Base-by-base conservation (phyloP, 345 rosid species). In the Populus simonii region DNA sequence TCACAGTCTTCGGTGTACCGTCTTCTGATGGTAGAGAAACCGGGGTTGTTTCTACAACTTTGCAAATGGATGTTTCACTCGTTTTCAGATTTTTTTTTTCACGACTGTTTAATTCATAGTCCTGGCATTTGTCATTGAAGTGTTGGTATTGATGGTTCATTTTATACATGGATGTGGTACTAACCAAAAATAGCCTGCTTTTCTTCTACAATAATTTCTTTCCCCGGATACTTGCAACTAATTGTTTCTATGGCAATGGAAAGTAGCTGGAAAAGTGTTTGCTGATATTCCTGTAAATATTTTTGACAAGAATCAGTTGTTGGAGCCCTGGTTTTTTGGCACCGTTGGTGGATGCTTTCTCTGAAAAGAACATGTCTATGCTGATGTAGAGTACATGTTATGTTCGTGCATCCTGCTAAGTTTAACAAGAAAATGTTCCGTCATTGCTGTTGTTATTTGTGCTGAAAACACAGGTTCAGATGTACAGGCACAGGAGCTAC, bases 21-120 rank as follows among this genome's bases (percentile, higher is more conserved):
- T 55, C 74, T 11, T 76, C 8, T 69, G 74, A 39, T 76, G 74
- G 74, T 69, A 59, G 73, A 69, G 74, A 62, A 53, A 53, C 70
- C 66, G 38, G 57, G 67, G 2, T 38, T 55, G 62, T 68, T 10
- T 49, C 45, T 59, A 12, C 36, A 17, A n/a, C 65, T n/a, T 33
- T 68, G 23, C 43, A 39, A 68, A 53, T 76, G 73, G 45, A 68
- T 76, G 57, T 57, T 69, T 76, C 39, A 35, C 62, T n/a, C 36
- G 7, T 61, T 17, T 31, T 22, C 3, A 63, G 18, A 41, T 31
- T 17, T 23, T 12, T 23, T 39, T 59, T 23, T 4, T n/a, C n/a
- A 9, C 13, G 1, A n/a, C 65, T 55, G 23, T 59, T 10, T 25
- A 9, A 10, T n/a, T 23, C 13, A 10, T 12, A 59, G 27, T 59